phyloP scores from a whole-genome alignment of 2,329 filamentous ascomycete genomes.

The Penicillium aurantiogriseum region DNA sequence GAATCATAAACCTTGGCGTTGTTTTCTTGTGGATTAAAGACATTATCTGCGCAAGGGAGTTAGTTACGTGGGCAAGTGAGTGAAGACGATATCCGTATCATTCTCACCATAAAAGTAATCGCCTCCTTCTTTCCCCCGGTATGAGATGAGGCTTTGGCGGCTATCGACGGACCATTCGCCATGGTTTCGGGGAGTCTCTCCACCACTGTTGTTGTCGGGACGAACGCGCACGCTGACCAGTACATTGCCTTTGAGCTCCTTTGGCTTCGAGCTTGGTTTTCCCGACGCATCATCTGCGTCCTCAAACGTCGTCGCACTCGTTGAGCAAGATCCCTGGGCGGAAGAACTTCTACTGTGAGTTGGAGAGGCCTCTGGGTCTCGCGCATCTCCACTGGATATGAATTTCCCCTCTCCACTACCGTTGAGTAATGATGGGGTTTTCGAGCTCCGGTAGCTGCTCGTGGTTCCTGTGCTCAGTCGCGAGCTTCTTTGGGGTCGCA shows the following conservation, averaged over 20 bases:
- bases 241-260: conserved; percentile 89
- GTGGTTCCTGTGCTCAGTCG: conserved; percentile 56
- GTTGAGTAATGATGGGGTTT: conserved; percentile 73
- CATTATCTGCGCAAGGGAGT: conserved; percentile 68
- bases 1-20: conserved; percentile 95
- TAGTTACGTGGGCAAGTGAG: neutral
- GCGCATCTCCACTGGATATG: conserved; percentile 60
- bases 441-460: conserved; percentile 49
- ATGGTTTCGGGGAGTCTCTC: conserved; percentile 62
- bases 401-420: conserved; percentile 75
- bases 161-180: conserved; percentile 92
- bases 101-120: conserved; percentile 84
- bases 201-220: conserved; percentile 65
- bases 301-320: conserved; percentile 84
- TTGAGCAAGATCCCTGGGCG: conserved; percentile 87
- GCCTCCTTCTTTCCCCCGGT: conserved; percentile 83
- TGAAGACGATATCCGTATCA: neutral
- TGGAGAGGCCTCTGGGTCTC: conserved; percentile 76
- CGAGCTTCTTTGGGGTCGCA: conserved; percentile 56
- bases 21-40: conserved; percentile 90
- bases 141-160: conserved; percentile 75
- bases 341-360: conserved; percentile 89
- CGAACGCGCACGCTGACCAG: conserved; percentile 91
- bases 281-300: conserved; percentile 62
- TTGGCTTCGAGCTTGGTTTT: conserved; percentile 39